phyloP scores from a whole-genome alignment of 2,329 filamentous ascomycete species.

The Exophiala calicioides region DNA sequence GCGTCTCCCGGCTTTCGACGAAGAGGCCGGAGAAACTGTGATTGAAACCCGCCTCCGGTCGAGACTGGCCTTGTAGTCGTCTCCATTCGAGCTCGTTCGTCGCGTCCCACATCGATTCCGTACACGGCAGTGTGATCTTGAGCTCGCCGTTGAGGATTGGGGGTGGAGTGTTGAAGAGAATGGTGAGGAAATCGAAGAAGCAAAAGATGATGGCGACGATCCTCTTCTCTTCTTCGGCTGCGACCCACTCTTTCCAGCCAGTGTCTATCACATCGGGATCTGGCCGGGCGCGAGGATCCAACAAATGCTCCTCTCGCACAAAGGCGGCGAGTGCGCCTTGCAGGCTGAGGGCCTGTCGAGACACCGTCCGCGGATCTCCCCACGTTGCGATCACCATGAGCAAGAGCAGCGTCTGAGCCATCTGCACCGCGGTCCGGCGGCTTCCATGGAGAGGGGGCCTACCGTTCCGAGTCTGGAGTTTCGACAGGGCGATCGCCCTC shows the following conservation, averaged over 20 bases:
- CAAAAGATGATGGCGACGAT: neutral
- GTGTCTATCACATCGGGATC: neutral
- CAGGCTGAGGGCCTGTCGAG: neutral
- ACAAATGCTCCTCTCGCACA: conserved; percentile 2
- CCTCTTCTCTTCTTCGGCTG: conserved; percentile 1
- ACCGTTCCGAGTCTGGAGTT: neutral
- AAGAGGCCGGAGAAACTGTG: neutral
- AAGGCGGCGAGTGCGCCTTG: neutral
- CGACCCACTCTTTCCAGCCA: conserved; percentile 2
- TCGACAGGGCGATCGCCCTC: neutral
- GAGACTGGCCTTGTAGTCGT: too few relatives aligned
- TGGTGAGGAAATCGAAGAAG: conserved; percentile 3
- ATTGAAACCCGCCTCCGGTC: neutral
- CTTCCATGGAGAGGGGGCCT: neutral
- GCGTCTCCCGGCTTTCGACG: neutral
- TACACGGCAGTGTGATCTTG: conserved; percentile 4
- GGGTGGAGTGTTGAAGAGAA: conserved; percentile 1
- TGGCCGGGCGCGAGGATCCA: neutral
- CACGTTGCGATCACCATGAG: conserved; percentile 4
- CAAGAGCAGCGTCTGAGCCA: neutral
- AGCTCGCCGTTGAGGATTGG: conserved; percentile 1
- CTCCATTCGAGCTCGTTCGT: conserved; percentile 1
- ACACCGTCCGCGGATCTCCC: neutral
- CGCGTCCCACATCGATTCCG: conserved; percentile 1
- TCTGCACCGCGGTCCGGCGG: neutral